Evolutionary conservation across 2,329 filamentous ascomycete genomes (phyloP).

Genomic region (Diplodia corticola): DNA sequence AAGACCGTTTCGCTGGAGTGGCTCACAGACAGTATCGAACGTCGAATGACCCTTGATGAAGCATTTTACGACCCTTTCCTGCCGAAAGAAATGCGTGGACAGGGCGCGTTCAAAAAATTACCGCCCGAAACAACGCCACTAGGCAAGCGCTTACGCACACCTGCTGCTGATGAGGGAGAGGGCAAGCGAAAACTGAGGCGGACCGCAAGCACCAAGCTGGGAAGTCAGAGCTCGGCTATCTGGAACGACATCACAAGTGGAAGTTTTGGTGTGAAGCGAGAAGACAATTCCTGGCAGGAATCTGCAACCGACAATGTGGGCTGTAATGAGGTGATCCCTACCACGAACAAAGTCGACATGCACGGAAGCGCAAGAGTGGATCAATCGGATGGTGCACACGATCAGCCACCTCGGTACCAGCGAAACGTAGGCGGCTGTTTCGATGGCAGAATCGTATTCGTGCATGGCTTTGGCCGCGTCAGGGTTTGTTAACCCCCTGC

Average conservation of each 20-base stretch:
- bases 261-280: constrained; percentile 30
- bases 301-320: constrained; percentile 24
- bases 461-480: constrained; percentile 46
- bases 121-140: constrained; percentile 42
- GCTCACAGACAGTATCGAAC: constrained; percentile 77
- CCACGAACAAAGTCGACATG: constrained; percentile 4
- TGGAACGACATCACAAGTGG: constrained; percentile 80
- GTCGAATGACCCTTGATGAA: constrained; percentile 91
- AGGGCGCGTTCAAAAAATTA: constrained; percentile 67
- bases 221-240: constrained; percentile 75
- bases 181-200: constrained; percentile 79
- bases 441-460: constrained; percentile 42
- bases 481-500: constrained; percentile 36
- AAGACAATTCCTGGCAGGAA: constrained; percentile 40
- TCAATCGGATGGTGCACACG: neutral
- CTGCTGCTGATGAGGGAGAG: constrained; percentile 43
- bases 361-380: constrained; percentile 24
- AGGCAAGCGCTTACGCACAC: constrained; percentile 35
- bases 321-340: constrained; percentile 22
- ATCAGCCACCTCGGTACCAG: neutral
- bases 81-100: constrained; percentile 69
- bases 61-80: constrained; percentile 76
- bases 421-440: constrained; percentile 31
- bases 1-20: constrained; percentile 79
- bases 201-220: constrained; percentile 81